Evolutionary conservation across 495 filamentous ascomycete genomes (phyloP), one percentile per base, ranked within the genome.

Genomic region (Aspergillus hancockii): DNA sequence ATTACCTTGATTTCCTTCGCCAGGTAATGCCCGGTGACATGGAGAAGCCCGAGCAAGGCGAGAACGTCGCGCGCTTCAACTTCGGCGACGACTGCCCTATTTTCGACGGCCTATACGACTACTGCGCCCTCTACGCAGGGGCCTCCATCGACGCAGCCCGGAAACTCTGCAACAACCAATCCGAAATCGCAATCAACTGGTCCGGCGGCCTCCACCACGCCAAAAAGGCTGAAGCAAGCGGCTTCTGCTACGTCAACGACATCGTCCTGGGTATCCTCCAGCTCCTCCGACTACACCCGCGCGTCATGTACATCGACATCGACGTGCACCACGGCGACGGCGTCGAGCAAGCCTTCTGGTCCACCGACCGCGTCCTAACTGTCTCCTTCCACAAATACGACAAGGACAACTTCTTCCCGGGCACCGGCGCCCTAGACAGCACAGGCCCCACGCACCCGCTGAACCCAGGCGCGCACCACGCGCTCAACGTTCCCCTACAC

Each of bases 181-280:
- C 91, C 23, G 88, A 96, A 67, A 98, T 98, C 65, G 94, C 94
- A 12, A 93, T 98, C 77, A 97, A 96, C 72, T 98, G 94, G 94
- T 93, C 92, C n/a, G 94, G 94, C 19, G 94, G 94, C 4, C 79
- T 98, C n/a, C 94, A 98, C 69, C 94, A 98, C 72, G 94, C 94
- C 25, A 96, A 97, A 70, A 96, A 95, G 67, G 85, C 87, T 67
- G 90, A 96, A 72, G 94, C 95, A 18, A 90, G 86, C 51, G 94
- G 94, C 7, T 98, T 98, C 76, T 98, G 94, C 76, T 98, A 98
- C 75, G 88, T 97, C 67, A 98, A 98, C 71, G 94, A 98, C 73
- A 98, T 98, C 69, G 95, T 98, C 40, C 86, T 98, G 28, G 92
- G 91, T 47, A 93, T 96, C 63, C 85, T 97, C 31, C 90, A 96